Evolutionary conservation across 2,329 filamentous ascomycete genomes (phyloP), one percentile per base, ranked within the genome.

Genomic region (Alternaria ethzedia): DNA sequence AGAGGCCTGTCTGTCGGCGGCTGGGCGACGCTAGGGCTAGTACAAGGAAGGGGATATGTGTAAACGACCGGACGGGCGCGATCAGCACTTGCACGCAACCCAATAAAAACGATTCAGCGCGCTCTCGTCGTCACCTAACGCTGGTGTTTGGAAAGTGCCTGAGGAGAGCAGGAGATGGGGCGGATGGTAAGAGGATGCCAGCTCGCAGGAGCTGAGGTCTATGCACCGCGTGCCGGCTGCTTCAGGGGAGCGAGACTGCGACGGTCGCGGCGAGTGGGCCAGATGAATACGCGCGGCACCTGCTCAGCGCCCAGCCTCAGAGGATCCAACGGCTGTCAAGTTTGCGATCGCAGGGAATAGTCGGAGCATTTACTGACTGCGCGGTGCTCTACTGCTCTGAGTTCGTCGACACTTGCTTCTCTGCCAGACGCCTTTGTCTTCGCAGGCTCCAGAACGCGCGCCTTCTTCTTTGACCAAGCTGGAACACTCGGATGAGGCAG

Each of bases 231-330:
- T 58, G 64, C 64, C 58, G 58, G 59, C 67, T 68, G 59, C 67
- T 68, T 75, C 67, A 75, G 75, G 76, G 75, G 73, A 68, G 67
- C 69, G 71, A 75, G 73, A 76, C 59, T 28, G 28, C 72, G 66
- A 66, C 58, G 61, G 59, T 64, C 66, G 74, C 74, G 66, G 69
- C 72, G 66, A 67, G 71, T 66, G 62, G 63, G 71, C 67, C 66
- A 68, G 64, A 54, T 26, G 68, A 62, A 66, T 70, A 74, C 74
- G 69, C 73, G 67, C 67, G 62, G 66, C 65, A 51, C 60, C 52
- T 55, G 58, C 54, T 67, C 61, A 65, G 63, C 57, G 65, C 68
- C 68, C 66, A 66, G 70, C 54, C 63, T 61, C 61, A 59, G 54
- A 57, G 46, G 50, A 59, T 54, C 52, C 62, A 52, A 36, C 66